Evolutionary conservation across 164 flowering plant genomes (phyloP), one percentile per base, ranked within the genome.

Genomic region (Piper longum): DNA sequence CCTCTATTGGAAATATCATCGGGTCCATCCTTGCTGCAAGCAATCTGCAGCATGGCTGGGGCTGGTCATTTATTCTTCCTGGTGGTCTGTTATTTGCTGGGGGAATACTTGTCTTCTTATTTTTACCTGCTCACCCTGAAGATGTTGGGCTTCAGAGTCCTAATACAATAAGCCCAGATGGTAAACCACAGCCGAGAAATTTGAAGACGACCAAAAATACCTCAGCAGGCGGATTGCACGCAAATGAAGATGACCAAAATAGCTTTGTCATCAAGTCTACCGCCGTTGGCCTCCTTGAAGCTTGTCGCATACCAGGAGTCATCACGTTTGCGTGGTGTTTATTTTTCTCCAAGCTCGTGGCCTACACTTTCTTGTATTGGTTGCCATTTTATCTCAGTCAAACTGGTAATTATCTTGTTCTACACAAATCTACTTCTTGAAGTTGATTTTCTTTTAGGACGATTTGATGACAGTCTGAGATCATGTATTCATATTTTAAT

Each of bases 341-440:
- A 42, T 89, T 89, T 81, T 92, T 92, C 70, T 72, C 93, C 12
- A 92, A 92, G 84, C 87, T 92, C 51, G 98, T 92, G 77, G 98
- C 98, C 2, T 92, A 89, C 82, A 92, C 98, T 13, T 89, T 90
- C 74, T 75, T 93, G 45, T 93, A 84, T 70, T 89, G 98, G 97
- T 67, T 93, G 72, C 98, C 98, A 11, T 92, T 84, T 77, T 92
- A 92, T 76, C 69, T 92, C 43, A 87, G 85, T 59, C 96, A 89
- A 67, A 92, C 95, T 69, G 93, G 98, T 89, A 81, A 62, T 39
- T 59, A 62, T 51, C 58, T 70, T 59, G 7, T 19, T n/a, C 57
- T 41, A 8, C 18, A 16, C 36, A 26, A 26, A 26, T 26, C 36
- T 26, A 16, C 16, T 12, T 7, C 2, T 5, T 7, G 11, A 17